Base-by-base conservation (phyloP, 192 early-diverging fungal species). In the Coemansia guatemalensis region DNA sequence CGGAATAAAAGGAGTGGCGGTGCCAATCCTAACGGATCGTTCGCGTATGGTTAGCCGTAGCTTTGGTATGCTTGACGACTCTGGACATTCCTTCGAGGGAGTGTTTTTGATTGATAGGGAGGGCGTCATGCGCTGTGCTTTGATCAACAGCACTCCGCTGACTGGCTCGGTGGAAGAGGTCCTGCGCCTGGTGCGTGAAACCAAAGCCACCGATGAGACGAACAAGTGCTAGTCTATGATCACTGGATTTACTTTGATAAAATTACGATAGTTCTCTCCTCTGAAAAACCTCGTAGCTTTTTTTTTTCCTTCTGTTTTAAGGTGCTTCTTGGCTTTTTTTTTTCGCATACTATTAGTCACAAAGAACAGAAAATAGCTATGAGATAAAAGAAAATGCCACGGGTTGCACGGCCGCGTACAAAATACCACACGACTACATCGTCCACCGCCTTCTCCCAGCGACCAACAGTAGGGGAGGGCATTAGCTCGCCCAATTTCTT, bases 31-130 rank as follows among this genome's bases (percentile, higher is more conserved):
- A 33, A 73, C 89, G 41, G 71, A 96, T 88, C 82, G 90, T 89
- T 81, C 70, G 78, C 71, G 88, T 89, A 49, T 1, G 5, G 69
- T 90, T 66, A 74, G 71, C 25, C 86, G 92, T 52, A 53, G 48
- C 58, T 96, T 92, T 66, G 91, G 90, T 64, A 91, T 95, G 29
- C 82, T 92, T 20, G 86, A 89, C 65, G 79, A 88, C 4, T 87
- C 80, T n/a, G 85, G 81, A 25, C 74, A 86, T 29, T 89, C 92
- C 47, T 86, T 92, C 62, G 88, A 90, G 26, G 89, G 88, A 62
- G 71, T 91, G 26, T 93, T 92, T 72, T 86, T 96, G 68, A 91
- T 96, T 57, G 91, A 92, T 73, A 90, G 87, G 33, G 71, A 86
- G 59, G 83, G 85, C 53, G 87, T 83, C 23, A 72, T 96, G 33